Percentiles rank a stretch among this genome's conserved stretches.
These are phyloP conservation scores for Daldinia decipiens DNA, from an alignment of 495 filamentous ascomycete species.

Conservation along the genomic window DNA sequence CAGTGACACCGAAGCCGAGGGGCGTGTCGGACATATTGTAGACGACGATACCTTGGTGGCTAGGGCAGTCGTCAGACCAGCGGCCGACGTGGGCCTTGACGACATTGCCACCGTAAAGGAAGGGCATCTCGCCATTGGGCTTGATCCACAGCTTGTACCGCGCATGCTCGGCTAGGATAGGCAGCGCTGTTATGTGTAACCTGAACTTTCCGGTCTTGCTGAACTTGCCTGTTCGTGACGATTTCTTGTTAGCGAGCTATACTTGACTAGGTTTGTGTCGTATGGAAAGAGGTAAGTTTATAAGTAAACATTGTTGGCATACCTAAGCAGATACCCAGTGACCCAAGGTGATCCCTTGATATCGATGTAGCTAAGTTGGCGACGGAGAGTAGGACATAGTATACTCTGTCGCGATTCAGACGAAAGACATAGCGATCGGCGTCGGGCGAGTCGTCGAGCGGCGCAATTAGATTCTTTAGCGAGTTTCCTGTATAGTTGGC, in stretches of 20 bases:
- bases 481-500: conserved; percentile 84
- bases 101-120: conserved; percentile 88
- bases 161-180: conserved; percentile 86
- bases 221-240: conserved; percentile 70
- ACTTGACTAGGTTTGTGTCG: neutral
- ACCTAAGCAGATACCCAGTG: conserved; percentile 84
- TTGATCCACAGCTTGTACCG: conserved; percentile 96
- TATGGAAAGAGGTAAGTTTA: neutral
- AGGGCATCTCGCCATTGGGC: conserved; percentile 94
- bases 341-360: conserved; percentile 79
- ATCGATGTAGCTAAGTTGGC: conserved; percentile 90
- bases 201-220: conserved; percentile 93
- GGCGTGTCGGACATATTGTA: conserved; percentile 80
- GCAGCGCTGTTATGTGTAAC: conserved; percentile 83
- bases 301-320: conserved; percentile 6
- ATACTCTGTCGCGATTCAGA: conserved; percentile 80
- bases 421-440: conserved; percentile 87
- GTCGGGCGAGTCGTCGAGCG: conserved; percentile 67
- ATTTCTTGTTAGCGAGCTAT: conserved; percentile 12
- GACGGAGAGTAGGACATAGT: conserved; percentile 85
- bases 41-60: conserved; percentile 81
- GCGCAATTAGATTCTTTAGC: conserved; percentile 81
- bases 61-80: conserved; percentile 86
- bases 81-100: conserved; percentile 92
- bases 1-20: conserved; percentile 79